Percentiles rank a stretch among this genome's conserved stretches.
These are phyloP conservation scores for Orychophragmus violaceus DNA, from an alignment of 345 rosid species.

Conservation along the genomic window DNA sequence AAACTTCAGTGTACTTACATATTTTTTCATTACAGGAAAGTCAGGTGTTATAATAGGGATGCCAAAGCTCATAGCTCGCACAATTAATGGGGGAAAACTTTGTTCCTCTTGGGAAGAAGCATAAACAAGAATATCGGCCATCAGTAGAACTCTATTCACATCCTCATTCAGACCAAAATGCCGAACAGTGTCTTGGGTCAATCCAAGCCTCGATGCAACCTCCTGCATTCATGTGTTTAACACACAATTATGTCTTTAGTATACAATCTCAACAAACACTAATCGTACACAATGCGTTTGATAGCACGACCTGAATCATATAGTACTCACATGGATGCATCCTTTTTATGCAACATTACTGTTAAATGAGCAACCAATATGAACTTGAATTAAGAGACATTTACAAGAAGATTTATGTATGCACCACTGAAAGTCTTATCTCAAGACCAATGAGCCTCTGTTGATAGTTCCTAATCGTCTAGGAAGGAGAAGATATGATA, in stretches of 20 bases:
- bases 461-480: not conserved
- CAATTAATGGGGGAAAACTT: conserved; percentile 67
- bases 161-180: conserved; percentile 73
- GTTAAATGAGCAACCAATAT: not conserved
- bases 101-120: conserved; percentile 94
- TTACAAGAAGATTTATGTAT: not conserved
- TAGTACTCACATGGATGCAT: not conserved
- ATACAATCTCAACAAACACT: conserved; percentile 2
- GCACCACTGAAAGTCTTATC: conserved; percentile 4
- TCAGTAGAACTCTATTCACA: conserved; percentile 55
- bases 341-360: not conserved
- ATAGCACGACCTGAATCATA: not conserved
- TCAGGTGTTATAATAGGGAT: conserved; percentile 71
- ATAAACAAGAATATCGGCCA: conserved; percentile 86
- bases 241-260: not conserved
- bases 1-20: conserved; percentile 44
- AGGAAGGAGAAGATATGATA: not conserved
- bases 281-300: not conserved
- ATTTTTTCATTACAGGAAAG: conserved; percentile 61
- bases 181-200: conserved; percentile 52
- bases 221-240: conserved; percentile 43
- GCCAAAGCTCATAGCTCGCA: conserved; percentile 87
- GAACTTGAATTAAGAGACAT: not conserved
- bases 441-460: conserved; percentile 13
- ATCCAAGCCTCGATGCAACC: conserved; percentile 68